Conservation (phyloP, 148 eudicot species). For the Limonium bicolor region DNA sequence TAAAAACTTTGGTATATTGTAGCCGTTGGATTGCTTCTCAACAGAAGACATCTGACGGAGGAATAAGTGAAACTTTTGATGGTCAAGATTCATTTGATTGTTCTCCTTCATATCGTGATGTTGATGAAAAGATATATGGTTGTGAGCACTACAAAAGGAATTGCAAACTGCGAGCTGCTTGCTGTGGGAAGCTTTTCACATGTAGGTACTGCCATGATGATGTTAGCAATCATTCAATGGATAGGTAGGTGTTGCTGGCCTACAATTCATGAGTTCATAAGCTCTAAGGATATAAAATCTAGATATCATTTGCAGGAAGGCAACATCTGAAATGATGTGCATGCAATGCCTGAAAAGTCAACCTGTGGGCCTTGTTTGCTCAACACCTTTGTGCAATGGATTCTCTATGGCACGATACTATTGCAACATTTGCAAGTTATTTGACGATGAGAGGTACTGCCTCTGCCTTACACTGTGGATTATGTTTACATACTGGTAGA, state of each 20-base stretch:
- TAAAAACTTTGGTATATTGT: not conserved
- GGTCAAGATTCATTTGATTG: conserved; percentile 38
- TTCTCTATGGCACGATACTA: conserved; percentile 74
- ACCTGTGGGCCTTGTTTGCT: conserved; percentile 64
- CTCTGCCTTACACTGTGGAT: too few species aligned
- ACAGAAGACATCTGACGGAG: conserved; percentile 55
- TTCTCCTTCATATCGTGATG: conserved; percentile 61
- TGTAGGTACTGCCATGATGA: conserved; percentile 90
- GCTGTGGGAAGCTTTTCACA: conserved; percentile 70
- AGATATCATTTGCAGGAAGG: conserved; percentile 61
- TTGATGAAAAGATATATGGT: conserved; percentile 47
- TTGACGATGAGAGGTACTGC: conserved; percentile 72
- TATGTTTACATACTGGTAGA: too few species aligned
- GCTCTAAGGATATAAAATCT: too few species aligned
- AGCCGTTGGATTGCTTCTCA: conserved; percentile 98
- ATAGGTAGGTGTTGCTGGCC: conserved; percentile 66
- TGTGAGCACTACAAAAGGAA: conserved; percentile 93
- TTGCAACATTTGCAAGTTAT: conserved; percentile 77
- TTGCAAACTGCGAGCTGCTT: conserved; percentile 85
- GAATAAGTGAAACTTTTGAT: conserved; percentile 28
- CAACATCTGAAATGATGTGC: conserved; percentile 91
- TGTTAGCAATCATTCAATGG: conserved; percentile 93
- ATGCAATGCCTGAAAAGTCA: conserved; percentile 75
- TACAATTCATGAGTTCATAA: too few species aligned
- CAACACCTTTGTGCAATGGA: conserved; percentile 64